A percentile compares a stretch with the other conserved stretches of the same genome.
Conservation (phyloP, 371 early-diverging fungal species). For the Syncephalastrum racemosum region DNA sequence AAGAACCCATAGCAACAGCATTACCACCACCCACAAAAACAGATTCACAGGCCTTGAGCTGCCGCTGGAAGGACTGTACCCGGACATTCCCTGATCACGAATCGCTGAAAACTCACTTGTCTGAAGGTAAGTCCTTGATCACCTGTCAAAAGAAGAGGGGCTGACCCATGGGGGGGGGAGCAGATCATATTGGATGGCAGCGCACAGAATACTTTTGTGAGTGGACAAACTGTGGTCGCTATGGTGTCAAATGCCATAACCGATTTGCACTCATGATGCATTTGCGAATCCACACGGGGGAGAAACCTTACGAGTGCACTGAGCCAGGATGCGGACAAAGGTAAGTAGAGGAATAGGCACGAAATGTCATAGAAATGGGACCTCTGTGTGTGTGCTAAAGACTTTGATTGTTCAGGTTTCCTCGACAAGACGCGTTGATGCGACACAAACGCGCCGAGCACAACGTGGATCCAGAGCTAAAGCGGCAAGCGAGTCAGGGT, state of each 20-base stretch:
- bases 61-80: conserved; percentile 55
- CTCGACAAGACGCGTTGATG: conserved; percentile 39
- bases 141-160: neutral
- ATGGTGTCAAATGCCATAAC: conserved; percentile 56
- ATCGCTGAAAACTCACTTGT: conserved; percentile 51
- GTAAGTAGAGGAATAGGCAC: conserved; percentile 16
- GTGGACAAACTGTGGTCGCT: conserved; percentile 59
- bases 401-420: conserved; percentile 24
- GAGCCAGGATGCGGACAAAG: conserved; percentile 33
- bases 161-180: neutral
- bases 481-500: neutral
- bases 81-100: conserved; percentile 36
- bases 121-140: conserved; percentile 31
- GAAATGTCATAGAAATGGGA: no score
- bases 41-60: conserved; percentile 14
- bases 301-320: conserved; percentile 64
- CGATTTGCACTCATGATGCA: conserved; percentile 68
- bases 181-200: conserved; percentile 67
- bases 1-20: no score
- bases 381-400: no score
- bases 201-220: conserved; percentile 59
- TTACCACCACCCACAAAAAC: no score
- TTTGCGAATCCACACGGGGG: conserved; percentile 66
- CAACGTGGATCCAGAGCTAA: conserved; percentile 1
- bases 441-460: conserved; percentile 34